Base-by-base conservation (phyloP, 352 stramenopile species). In the Globisporangium radiosum region DNA sequence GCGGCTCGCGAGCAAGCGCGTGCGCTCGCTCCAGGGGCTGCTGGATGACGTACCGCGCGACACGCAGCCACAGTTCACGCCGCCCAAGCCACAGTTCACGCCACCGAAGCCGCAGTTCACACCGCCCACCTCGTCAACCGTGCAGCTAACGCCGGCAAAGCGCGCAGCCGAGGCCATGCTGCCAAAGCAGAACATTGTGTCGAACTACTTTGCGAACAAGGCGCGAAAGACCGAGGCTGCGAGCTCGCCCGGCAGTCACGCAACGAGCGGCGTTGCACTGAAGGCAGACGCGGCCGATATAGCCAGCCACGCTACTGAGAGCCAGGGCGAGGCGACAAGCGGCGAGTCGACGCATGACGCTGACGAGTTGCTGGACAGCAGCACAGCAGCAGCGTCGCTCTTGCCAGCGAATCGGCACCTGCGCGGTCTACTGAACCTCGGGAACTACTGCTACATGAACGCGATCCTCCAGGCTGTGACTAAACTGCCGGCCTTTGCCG, bases 361-460 rank as follows among this genome's bases (percentile, higher is more conserved):
- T 37, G 58, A 65, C 11, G 4, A 49, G 36, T 33, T 33, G 25
- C 25, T 33, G 25, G 43, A 47, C 8, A 54, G 7, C 7, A 65
- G 13, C 42, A 57, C 17, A 15, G 17, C 7, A 8, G 13, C 50
- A 25, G 14, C 36, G 4, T 25, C 40, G 7, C 8, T 50, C n/a
- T 9, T 57, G 47, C 60, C 54, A 37, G 37, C 52, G 19, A 60
- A 45, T 5, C 53, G 44, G 14, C 54, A 54, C 19, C 70, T 66
- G n/a, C 85, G 92, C 43, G 95, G 95, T n/a, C 72, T 98, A 17
- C 63, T 97, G 17, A 98, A 98, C 66, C 69, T 98, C 14, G 95
- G 95, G 56, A 93, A 96, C 60, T 93, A 88, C 58, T 96, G 87
- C 69, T 96, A 96, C 64, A 94, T 98, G 78, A 98, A 98, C 68